These are phyloP conservation scores for Balansia obtecta DNA, from an alignment of 2,329 filamentous ascomycete genomes.

Conservation along the genomic window DNA sequence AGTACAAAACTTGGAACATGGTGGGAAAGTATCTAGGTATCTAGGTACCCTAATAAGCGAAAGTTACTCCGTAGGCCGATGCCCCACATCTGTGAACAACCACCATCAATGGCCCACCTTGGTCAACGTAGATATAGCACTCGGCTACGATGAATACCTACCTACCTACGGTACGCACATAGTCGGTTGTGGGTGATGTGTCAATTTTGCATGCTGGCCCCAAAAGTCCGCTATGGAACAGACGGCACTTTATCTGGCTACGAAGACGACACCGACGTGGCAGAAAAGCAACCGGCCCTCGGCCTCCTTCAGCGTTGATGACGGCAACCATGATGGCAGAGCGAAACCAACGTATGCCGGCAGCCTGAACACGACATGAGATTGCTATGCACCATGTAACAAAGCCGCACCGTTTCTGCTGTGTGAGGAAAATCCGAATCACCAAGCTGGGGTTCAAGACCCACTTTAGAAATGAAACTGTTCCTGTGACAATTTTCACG, in stretches of 20 bases:
- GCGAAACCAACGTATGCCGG: not conserved
- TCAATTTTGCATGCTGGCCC: not conserved
- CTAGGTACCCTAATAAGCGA: too few species aligned
- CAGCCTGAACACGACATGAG: not conserved
- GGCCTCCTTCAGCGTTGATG: not conserved
- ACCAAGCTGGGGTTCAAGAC: not conserved
- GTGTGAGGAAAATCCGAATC: not conserved
- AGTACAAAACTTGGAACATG: too few species aligned
- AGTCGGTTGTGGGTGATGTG: not conserved
- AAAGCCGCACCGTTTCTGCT: not conserved
- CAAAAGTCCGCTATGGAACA: not conserved
- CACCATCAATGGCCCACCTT: too few species aligned
- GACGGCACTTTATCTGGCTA: not conserved
- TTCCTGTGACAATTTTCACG: constrained; percentile 1
- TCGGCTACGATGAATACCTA: not conserved
- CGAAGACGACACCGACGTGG: not conserved
- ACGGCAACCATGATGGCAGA: not conserved
- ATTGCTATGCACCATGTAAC: not conserved
- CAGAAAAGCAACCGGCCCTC: not conserved
- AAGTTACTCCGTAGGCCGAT: too few species aligned
- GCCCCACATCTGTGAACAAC: too few species aligned
- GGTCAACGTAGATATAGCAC: not conserved
- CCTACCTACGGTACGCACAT: not conserved
- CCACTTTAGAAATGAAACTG: not conserved
- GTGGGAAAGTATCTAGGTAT: constrained; percentile 1